These are phyloP conservation scores for Suillus subalutaceus DNA, from an alignment of 768 basidiomycete species.

Conservation along the genomic window DNA sequence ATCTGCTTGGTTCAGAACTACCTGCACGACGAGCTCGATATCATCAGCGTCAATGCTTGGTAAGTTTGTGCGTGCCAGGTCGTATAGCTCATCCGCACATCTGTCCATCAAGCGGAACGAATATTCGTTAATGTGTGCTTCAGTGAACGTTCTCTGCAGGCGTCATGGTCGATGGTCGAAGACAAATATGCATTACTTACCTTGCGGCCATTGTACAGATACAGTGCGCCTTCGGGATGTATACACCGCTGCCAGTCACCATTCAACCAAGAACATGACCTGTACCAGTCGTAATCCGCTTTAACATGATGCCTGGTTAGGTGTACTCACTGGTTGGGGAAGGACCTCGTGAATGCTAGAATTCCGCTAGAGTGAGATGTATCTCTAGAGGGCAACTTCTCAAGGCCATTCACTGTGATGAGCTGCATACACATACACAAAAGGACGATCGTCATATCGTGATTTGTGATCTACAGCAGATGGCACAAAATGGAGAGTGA, in stretches of 20 bases:
- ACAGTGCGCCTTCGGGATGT: slow-evolving; percentile 61
- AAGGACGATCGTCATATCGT: background rate
- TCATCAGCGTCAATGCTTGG: background rate
- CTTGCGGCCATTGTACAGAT: slow-evolving; percentile 47
- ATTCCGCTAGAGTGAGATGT: background rate
- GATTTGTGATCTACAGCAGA: background rate
- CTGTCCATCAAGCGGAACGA: background rate
- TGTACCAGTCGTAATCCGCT: background rate
- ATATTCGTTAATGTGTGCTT: background rate
- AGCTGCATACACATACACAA: background rate
- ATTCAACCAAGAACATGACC: slow-evolving; percentile 5
- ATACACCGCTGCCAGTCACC: background rate
- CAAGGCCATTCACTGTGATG: background rate
- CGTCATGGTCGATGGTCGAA: background rate
- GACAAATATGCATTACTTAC: slow-evolving; percentile 26
- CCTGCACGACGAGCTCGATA: slow-evolving; percentile 6
- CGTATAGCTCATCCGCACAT: background rate
- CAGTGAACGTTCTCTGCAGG: slow-evolving; percentile 3
- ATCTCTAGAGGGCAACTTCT: background rate
- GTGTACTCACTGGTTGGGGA: background rate
- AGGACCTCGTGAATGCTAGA: background rate
- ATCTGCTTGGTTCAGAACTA: background rate
- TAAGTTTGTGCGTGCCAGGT: background rate
- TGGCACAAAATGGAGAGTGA: background rate
- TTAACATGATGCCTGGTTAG: background rate